phyloP scores from a whole-genome alignment of 2,329 filamentous ascomycete species.

The Fonsecaea pugnacius region DNA sequence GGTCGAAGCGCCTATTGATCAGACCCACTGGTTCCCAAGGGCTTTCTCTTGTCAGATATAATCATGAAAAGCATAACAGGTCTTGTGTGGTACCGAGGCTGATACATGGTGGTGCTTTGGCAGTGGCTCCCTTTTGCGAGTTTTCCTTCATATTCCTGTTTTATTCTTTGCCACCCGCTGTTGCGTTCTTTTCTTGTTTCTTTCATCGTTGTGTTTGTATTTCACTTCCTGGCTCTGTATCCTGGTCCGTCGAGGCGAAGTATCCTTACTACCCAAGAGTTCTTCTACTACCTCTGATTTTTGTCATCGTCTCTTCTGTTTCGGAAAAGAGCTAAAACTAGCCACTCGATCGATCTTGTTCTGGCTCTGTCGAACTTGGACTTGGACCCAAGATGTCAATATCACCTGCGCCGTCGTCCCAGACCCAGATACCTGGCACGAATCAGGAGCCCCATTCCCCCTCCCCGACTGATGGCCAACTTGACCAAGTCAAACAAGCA shows the following conservation, averaged over 20 bases:
- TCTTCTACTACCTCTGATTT: background rate
- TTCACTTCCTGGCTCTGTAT: background rate
- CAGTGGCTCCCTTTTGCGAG: background rate
- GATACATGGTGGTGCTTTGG: background rate
- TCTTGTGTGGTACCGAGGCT: background rate
- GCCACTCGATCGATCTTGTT: background rate
- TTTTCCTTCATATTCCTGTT: slow-evolving; percentile 2
- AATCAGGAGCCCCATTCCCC: background rate
- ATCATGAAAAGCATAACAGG: background rate
- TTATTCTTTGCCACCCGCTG: background rate
- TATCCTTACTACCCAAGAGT: background rate
- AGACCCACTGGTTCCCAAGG: background rate
- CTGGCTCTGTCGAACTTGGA: background rate
- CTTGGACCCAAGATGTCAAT: slow-evolving; percentile 8
- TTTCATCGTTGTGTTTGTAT: background rate
- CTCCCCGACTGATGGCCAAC: slow-evolving; percentile 16
- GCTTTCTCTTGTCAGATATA: background rate
- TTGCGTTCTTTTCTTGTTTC: background rate
- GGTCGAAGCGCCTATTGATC: background rate
- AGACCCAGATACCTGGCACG: background rate
- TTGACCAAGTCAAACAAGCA: slow-evolving; percentile 59
- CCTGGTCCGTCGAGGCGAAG: background rate
- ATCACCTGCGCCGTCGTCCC: slow-evolving; percentile 1
- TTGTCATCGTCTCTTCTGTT: background rate
- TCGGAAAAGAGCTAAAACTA: background rate